Conservation (phyloP, 345 rosid species). For the Laguncularia racemosa region DNA sequence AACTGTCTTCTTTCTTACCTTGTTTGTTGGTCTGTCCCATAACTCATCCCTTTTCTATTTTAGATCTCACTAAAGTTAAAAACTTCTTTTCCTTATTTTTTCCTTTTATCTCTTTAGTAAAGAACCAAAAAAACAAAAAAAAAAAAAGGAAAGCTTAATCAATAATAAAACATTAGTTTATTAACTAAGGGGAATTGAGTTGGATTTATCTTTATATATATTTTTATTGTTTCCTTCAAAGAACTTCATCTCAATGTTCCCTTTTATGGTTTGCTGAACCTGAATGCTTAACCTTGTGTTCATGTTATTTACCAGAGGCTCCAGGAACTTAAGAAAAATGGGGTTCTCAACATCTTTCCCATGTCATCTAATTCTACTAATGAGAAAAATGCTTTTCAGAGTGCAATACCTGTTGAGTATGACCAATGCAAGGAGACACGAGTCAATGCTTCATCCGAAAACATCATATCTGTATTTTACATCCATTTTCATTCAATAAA, state of each 20-base stretch:
- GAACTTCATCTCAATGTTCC: conserved; percentile 83
- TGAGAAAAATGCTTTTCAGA: conserved; percentile 14
- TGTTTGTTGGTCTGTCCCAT: conserved; percentile 8
- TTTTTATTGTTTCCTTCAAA: conserved; percentile 82
- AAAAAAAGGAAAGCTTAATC: conserved; percentile 13
- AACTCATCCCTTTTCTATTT: background rate
- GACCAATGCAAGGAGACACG: conserved; percentile 20
- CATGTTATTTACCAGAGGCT: conserved; percentile 85
- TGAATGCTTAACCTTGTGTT: conserved; percentile 84
- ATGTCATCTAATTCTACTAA: conserved; percentile 39
- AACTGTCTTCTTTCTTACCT: conserved; percentile 1
- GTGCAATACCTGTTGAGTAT: conserved; percentile 10
- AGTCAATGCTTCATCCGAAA: conserved; percentile 23
- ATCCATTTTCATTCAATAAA: too few species aligned
- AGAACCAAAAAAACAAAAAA: conserved; percentile 22
- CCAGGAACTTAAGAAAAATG: conserved; percentile 65
- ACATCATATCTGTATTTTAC: too few species aligned
- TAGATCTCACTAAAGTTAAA: too few species aligned
- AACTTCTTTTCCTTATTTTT: conserved; percentile 1
- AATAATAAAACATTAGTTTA: too few species aligned
- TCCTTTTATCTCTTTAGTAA: conserved; percentile 3
- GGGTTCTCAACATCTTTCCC: conserved; percentile 25
- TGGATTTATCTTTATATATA: too few species aligned
- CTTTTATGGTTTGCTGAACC: conserved; percentile 66
- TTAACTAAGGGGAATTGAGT: too few species aligned